Conservation (phyloP, 352 stramenopile genomes). For the Phytophthora sp. region DNA sequence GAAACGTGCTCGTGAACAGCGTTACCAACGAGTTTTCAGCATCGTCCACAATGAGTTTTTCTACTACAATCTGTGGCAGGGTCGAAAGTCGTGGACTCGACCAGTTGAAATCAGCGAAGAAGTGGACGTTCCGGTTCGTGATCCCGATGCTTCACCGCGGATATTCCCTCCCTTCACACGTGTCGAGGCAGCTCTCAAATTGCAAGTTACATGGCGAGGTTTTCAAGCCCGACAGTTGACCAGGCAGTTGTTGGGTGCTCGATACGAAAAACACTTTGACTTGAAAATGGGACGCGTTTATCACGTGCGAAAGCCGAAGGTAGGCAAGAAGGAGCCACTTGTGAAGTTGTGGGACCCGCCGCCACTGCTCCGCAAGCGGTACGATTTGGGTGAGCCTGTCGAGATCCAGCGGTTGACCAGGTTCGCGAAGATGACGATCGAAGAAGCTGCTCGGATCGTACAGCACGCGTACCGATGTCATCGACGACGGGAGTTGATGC, state of each 20-base stretch:
- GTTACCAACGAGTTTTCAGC: slow-evolving; percentile 78
- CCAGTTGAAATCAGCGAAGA: slow-evolving; percentile 46
- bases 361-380: slow-evolving; percentile 53
- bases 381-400: slow-evolving; percentile 68
- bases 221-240: slow-evolving; percentile 37
- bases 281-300: slow-evolving; percentile 60
- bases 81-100: slow-evolving; percentile 53
- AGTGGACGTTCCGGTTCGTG: slow-evolving; percentile 71
- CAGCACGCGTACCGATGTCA: slow-evolving; percentile 57
- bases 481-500: slow-evolving; percentile 46
- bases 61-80: slow-evolving; percentile 76
- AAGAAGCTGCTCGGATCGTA: slow-evolving; percentile 64
- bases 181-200: slow-evolving; percentile 51
- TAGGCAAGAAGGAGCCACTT: slow-evolving; percentile 22
- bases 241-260: slow-evolving; percentile 30
- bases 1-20: slow-evolving; percentile 59
- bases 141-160: slow-evolving; percentile 59
- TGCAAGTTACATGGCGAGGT: slow-evolving; percentile 53
- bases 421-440: slow-evolving; percentile 51
- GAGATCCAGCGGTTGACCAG: slow-evolving; percentile 60
- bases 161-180: slow-evolving; percentile 60
- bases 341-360: slow-evolving; percentile 40
- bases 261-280: slow-evolving; percentile 81
- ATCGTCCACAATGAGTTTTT: slow-evolving; percentile 81
- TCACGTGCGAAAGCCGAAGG: slow-evolving; percentile 39